Base-by-base conservation (phyloP, 1,284 basidiomycete genomes). In the Fistulinella cinereoalba region DNA sequence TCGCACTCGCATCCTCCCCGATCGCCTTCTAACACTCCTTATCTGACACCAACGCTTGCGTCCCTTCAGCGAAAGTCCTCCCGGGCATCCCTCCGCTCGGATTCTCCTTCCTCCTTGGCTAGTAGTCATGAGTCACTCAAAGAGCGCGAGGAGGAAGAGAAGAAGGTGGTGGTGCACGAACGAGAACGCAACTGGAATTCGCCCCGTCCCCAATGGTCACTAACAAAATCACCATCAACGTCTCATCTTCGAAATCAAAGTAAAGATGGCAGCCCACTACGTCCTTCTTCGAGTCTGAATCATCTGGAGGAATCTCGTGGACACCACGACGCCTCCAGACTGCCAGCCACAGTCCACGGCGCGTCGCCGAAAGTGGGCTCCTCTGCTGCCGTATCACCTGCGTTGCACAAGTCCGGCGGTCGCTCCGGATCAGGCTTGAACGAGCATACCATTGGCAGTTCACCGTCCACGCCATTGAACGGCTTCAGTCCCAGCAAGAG, bases 161-260 rank as follows among this genome's bases (percentile, higher is more conserved):
- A 62, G 47, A 60, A 60, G 6, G 77, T 74, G 50, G 49, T 69
- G 8, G 47, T 62, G 15, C 74, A 79, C 43, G 57, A 62, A 32
- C 65, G 74, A 18, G 74, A 77, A 56, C 66, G 77, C 32, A 83
- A 83, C 57, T 83, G 81, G 81, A 80, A 78, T 58, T 73, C 79
- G 4, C 75, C 74, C 13, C 72, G 70, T 33, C 80, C 78, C 12
- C 71, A 71, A 44, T 82, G 81, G 80, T 50, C 48, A 1, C 31
- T 25, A 23, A 47, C 60, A 22, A 58, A 50, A 34, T 59, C 62
- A 6, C 60, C 64, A 15, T 37, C 52, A 22, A 3, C 44, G 31
- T 48, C 54, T 36, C 44, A 43, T 12, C 36, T 33, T 16, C 46
- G 25, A 34, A 21, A 11, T 40, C 48, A 46, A 29, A 49, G 29